phyloP scores from a whole-genome alignment of 2,329 filamentous ascomycete genomes.

The Aspergillus vadensis region DNA sequence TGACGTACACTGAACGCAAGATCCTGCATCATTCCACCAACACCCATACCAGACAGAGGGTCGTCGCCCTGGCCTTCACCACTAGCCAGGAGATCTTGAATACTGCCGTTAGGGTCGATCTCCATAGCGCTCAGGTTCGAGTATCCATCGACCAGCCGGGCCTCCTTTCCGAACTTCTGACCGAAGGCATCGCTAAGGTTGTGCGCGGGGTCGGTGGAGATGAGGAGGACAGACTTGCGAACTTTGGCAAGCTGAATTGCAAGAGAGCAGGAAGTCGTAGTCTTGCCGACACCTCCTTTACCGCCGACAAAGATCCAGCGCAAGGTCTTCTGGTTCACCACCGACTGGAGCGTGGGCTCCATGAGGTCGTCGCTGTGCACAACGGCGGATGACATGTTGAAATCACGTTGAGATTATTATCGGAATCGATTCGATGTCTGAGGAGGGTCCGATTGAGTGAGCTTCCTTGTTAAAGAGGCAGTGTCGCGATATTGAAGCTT shows the following conservation, averaged over 20 bases:
- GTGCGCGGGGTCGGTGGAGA: conserved; percentile 97
- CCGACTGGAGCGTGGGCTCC: conserved; percentile 89
- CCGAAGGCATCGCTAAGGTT: conserved; percentile 97
- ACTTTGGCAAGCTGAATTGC: conserved; percentile 96
- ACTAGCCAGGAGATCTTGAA: conserved; percentile 88
- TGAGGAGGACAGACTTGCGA: conserved; percentile 92
- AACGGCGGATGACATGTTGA: conserved; percentile 47
- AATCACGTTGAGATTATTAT: conserved; percentile 3
- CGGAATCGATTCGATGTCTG: not conserved
- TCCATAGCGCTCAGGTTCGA: conserved; percentile 97
- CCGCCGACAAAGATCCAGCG: conserved; percentile 99
- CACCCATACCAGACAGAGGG: conserved; percentile 67
- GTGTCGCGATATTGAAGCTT: conserved; percentile 6
- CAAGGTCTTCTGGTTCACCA: conserved; percentile 91
- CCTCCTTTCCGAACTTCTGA: conserved; percentile 99
- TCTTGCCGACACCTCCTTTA: conserved; percentile 98
- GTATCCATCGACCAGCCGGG: conserved; percentile 86
- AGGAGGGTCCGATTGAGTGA: not conserved
- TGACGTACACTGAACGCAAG: conserved; percentile 79
- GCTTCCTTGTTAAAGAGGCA: not conserved
- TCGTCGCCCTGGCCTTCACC: conserved; percentile 65
- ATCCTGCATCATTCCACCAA: conserved; percentile 98
- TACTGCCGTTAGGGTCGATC: conserved; percentile 96
- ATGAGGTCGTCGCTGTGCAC: conserved; percentile 67
- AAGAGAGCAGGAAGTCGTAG: conserved; percentile 97